These are phyloP conservation scores for Corymbia maculata DNA, from an alignment of 345 rosid genomes.

Conservation along the genomic window DNA sequence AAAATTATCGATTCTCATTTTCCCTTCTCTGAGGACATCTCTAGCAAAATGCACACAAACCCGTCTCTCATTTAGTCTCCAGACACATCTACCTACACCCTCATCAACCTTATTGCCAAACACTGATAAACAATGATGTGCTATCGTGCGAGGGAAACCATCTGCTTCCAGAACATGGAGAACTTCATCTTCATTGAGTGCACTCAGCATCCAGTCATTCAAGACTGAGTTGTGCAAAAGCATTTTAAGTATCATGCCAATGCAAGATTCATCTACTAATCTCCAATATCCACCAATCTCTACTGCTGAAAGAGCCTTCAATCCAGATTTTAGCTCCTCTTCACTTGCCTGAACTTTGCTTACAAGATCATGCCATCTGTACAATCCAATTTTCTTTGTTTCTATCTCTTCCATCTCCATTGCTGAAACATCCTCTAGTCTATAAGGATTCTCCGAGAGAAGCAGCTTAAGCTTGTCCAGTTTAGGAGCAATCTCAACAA, in stretches of 20 bases:
- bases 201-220: slow-evolving; percentile 62
- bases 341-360: slow-evolving; percentile 76
- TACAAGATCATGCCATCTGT: slow-evolving; percentile 64
- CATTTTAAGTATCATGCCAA: slow-evolving; percentile 56
- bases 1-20: slow-evolving; percentile 53
- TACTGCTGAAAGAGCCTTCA: slow-evolving; percentile 54
- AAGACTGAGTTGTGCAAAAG: slow-evolving; percentile 54
- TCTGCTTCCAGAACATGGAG: slow-evolving; percentile 45
- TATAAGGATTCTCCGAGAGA: slow-evolving; percentile 45
- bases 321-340: slow-evolving; percentile 49
- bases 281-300: slow-evolving; percentile 93
- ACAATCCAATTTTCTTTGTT: slow-evolving; percentile 17
- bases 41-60: slow-evolving; percentile 77
- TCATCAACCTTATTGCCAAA: slow-evolving; percentile 42
- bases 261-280: slow-evolving; percentile 51
- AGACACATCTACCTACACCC: slow-evolving; percentile 8
- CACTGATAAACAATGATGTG: slow-evolving; percentile 48
- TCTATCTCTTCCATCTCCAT: slow-evolving; percentile 21
- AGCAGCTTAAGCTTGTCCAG: slow-evolving; percentile 68
- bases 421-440: slow-evolving; percentile 29
- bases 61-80: slow-evolving; percentile 64
- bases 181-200: slow-evolving; percentile 53
- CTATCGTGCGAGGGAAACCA: slow-evolving; percentile 49
- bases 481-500: slow-evolving; percentile 78
- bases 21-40: slow-evolving; percentile 46